Base-by-base conservation (phyloP, 129 eudicot genomes). In the Centrapalus pauciflorus region DNA sequence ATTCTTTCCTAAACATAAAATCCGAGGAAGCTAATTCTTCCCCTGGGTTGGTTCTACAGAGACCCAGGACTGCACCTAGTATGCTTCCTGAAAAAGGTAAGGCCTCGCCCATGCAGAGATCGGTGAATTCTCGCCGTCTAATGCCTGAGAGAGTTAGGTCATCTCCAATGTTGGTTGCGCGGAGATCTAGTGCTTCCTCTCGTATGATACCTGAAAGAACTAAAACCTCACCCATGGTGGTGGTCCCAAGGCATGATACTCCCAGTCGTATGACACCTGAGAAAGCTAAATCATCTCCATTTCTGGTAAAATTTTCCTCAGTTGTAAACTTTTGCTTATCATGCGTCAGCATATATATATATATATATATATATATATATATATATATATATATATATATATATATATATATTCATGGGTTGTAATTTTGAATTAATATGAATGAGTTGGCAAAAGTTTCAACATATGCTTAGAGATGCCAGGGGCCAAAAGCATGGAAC, bases 221-320 rank as follows among this genome's bases (percentile, higher is more conserved):
- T 28, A 71, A 64, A 58, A 59, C 21, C 30, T 71, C 77, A 57
- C 77, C 73, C 0, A 2, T 64, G 48, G 59, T 58, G 40, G 68
- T 49, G 3, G 67, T 45, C 19, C 69, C 46, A 13, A 77, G 73
- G 37, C 82, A 66, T 57, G 82, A 64, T 64, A 56, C 74, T 55
- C 54, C 69, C 58, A 72, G 27, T 4, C 64, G 82, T 3, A 77
- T 56, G 48, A 40, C 33, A 20, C 77, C 63, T 13, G 69, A 41
- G 40, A 77, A 77, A 59, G 67, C 82, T 64, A 77, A 71, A 71
- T 59, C 82, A 6, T 77, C 77, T 35, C 82, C 82, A n/a, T 34
- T 57, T 6, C 24, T 35, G 74, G 82, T 77, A 71, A 82, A 57
- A 73, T 58, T 65, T 33, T 61, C 32, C 45, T 41, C 29, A 7